Conservation (phyloP, 2,329 filamentous ascomycete species). For the Calonectria hawksworthii region DNA sequence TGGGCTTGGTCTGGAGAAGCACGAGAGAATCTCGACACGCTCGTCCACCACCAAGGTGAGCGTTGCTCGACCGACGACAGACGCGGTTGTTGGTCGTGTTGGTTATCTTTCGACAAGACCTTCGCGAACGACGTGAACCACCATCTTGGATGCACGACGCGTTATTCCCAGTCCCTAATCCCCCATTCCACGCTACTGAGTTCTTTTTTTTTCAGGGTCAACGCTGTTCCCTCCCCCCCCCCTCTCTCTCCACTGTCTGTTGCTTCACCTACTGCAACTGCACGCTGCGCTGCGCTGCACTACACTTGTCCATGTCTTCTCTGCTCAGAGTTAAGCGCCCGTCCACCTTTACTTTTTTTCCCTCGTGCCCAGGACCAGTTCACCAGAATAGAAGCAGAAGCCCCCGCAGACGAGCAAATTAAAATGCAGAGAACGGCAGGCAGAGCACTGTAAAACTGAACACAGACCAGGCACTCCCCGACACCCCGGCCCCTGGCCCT, state of each 20-base stretch:
- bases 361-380: not conserved
- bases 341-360: not conserved
- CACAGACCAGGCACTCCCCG: conserved; percentile 8
- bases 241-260: conserved; percentile 3
- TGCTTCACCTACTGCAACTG: conserved; percentile 18
- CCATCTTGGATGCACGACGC: not conserved
- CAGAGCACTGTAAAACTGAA: not conserved
- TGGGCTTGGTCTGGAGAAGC: not conserved
- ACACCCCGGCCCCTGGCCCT: conserved; percentile 20
- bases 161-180: conserved; percentile 3
- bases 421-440: not conserved
- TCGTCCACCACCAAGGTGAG: conserved; percentile 13
- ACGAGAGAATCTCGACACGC: conserved; percentile 9
- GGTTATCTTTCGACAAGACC: not conserved
- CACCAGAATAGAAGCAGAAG: conserved; percentile 18
- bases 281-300: conserved; percentile 15
- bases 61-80: conserved; percentile 26
- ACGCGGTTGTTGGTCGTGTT: conserved; percentile 25
- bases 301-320: conserved; percentile 18
- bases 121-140: conserved; percentile 22
- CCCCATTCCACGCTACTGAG: conserved; percentile 18
- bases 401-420: conserved; percentile 2
- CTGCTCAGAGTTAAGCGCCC: not conserved
- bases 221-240: conserved; percentile 14
- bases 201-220: conserved; percentile 36